Percentiles rank a stretch among this genome's conserved stretches.
phyloP scores from a whole-genome alignment of 164 flowering plant genomes.

The Vitis labrusca region DNA sequence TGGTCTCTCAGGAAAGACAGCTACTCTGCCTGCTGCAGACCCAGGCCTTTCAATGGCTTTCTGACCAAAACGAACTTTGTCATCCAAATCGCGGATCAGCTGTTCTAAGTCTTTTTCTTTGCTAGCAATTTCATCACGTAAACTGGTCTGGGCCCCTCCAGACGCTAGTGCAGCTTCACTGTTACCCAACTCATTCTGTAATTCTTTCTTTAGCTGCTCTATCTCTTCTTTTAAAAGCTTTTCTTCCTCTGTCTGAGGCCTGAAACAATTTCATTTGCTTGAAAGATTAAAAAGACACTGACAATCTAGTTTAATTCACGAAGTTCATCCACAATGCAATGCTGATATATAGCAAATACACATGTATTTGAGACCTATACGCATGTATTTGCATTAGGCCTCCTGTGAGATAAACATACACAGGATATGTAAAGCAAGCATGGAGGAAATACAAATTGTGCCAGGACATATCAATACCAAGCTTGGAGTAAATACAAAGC shows the following conservation, averaged over 20 bases:
- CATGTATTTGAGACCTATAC: too few species aligned
- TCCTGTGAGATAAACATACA: too few species aligned
- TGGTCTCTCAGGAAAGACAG: conserved; percentile 49
- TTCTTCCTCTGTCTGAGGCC: conserved; percentile 79
- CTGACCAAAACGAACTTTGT: conserved; percentile 64
- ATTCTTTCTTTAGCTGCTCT: conserved; percentile 47
- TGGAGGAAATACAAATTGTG: too few species aligned
- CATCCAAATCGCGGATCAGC: conserved; percentile 55
- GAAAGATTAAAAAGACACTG: conserved; percentile 1
- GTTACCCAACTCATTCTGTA: conserved; percentile 33
- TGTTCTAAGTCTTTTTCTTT: conserved; percentile 64
- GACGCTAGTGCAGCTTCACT: conserved; percentile 23
- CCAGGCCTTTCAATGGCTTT: conserved; percentile 62
- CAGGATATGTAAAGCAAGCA: too few species aligned
- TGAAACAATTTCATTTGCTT: conserved; percentile 27
- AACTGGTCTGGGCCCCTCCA: conserved; percentile 28
- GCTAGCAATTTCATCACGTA: conserved; percentile 30
- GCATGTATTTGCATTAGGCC: too few species aligned
- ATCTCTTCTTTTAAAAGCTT: conserved; percentile 70
- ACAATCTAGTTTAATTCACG: background rate
- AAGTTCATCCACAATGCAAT: background rate
- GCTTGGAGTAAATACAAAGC: too few species aligned
- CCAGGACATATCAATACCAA: too few species aligned
- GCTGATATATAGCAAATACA: background rate
- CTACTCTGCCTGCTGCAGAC: conserved; percentile 61